These are phyloP conservation scores for Chenopodium berlandieri DNA, from an alignment of 148 eudicot genomes.

Conservation along the genomic window DNA sequence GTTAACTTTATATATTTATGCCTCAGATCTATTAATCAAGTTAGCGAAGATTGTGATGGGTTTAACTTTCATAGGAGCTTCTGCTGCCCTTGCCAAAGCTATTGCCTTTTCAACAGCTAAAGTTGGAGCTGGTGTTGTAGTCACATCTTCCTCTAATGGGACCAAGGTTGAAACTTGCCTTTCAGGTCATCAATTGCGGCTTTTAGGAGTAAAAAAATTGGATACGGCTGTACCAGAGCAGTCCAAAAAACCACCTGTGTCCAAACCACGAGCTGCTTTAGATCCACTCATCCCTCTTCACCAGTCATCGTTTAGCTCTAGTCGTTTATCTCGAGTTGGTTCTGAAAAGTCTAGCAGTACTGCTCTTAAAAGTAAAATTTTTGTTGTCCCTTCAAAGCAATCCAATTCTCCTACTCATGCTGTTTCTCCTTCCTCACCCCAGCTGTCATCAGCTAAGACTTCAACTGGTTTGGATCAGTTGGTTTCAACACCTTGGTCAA, in stretches of 20 bases:
- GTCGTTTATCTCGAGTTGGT: constrained; percentile 43
- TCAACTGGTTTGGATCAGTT: constrained; percentile 55
- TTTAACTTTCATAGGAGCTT: constrained; percentile 53
- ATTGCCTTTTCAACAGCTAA: constrained; percentile 44
- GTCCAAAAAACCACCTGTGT: constrained; percentile 63
- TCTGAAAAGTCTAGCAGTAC: constrained; percentile 52
- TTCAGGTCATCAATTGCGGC: constrained; percentile 65
- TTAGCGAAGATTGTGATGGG: constrained; percentile 38
- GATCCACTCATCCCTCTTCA: constrained; percentile 80
- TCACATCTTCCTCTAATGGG: constrained; percentile 39
- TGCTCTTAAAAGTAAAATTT: constrained; percentile 48
- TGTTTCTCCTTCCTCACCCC: constrained; percentile 54
- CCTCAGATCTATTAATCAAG: constrained; percentile 54
- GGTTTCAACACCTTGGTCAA: constrained; percentile 78
- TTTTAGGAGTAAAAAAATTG: constrained; percentile 58
- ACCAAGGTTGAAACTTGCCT: constrained; percentile 52
- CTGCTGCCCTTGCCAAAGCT: constrained; percentile 62
- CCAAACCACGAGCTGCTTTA: constrained; percentile 45
- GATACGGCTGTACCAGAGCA: constrained; percentile 40
- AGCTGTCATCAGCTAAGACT: constrained; percentile 46
- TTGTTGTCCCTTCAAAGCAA: constrained; percentile 61
- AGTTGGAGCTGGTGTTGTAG: constrained; percentile 32
- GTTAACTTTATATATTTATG: constrained; percentile 20
- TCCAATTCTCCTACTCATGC: constrained; percentile 64
- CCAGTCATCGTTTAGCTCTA: constrained; percentile 44